These are phyloP conservation scores for Fusarium secorum DNA, from an alignment of 2,329 filamentous ascomycete species.

Conservation along the genomic window DNA sequence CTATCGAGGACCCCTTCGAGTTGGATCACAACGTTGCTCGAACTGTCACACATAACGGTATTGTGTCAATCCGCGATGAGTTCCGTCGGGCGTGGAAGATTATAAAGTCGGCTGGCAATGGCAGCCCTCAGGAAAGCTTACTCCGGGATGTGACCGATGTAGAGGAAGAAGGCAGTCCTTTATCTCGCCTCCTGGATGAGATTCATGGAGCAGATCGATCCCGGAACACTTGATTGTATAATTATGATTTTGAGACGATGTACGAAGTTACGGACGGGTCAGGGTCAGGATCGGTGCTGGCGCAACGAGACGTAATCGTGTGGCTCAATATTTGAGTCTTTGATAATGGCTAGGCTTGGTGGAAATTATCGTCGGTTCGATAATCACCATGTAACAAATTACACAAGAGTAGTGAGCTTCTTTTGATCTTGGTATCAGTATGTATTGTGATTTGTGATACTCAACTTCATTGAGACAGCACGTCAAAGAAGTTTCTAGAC, in stretches of 20 bases:
- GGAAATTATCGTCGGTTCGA: not conserved
- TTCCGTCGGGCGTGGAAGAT: conserved; percentile 83
- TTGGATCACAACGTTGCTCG: conserved; percentile 86
- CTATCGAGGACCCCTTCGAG: conserved; percentile 93
- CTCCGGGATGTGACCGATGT: conserved; percentile 57
- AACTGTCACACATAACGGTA: conserved; percentile 83
- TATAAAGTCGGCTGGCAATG: conserved; percentile 62
- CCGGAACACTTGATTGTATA: conserved; percentile 19
- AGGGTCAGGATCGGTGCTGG: conserved; percentile 1
- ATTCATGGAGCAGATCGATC: conserved; percentile 44
- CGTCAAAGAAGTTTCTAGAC: conserved; percentile 38
- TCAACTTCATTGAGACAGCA: conserved; percentile 32
- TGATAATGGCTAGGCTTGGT: not conserved
- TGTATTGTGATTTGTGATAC: not conserved
- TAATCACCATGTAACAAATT: not conserved
- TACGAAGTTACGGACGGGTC: conserved; percentile 2
- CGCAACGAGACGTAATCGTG: conserved; percentile 6
- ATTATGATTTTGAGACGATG: conserved; percentile 16
- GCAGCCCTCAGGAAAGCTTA: conserved; percentile 56
- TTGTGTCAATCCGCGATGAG: conserved; percentile 83
- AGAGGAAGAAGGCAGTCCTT: conserved; percentile 34
- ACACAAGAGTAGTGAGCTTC: not conserved
- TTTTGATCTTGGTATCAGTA: not conserved
- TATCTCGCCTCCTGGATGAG: conserved; percentile 44
- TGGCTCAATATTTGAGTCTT: not conserved